Base-by-base conservation (phyloP, 2,329 filamentous ascomycete genomes). In the Cryphonectria carpinicola region DNA sequence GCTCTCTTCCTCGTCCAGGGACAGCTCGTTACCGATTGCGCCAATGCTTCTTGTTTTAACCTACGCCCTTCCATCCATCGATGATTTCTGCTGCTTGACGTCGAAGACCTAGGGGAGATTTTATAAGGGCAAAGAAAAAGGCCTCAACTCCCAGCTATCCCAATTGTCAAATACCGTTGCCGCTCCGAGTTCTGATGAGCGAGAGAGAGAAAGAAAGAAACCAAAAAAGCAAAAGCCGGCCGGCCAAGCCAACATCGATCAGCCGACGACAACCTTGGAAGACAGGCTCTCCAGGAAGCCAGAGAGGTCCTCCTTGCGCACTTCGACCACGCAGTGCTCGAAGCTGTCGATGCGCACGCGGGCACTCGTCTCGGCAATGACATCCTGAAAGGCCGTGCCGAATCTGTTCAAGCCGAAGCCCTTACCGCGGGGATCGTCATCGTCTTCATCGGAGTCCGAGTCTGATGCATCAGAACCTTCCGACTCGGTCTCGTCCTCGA, bases 261-360 rank as follows among this genome's bases (percentile, higher is more conserved):
- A 91, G 60, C 89, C 88, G 68, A 91, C 92, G 25, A 98, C 94
- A 70, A 90, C 90, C 86, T 97, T 97, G 87, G 94, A 91, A 81
- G 95, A 98, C 78, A 99, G 81, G 69, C 92, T 91, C 83, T 99
- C 96, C 74, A 99, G 84, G 80, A 99, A 99, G 0, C 92, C 93
- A 22, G 90, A 89, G 39, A 99, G 83, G 81, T 98, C 96, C 79
- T 98, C 96, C 84, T 97, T 98, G 82, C 91, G 91, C n/a, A 99
- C 95, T 80, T 99, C 96, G 63, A 98, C 95, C 10, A 98, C 96
- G 77, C 94, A 97, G 80, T 97, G 93, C 81, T 99, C 96, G 77
- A 99, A 99, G 80, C 93, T 97, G 81, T 99, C 96, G 78, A 98
- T 97, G 72, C 94, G 86, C 28, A 98, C 94, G 22, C 95, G 84